Evolutionary conservation across 306 rosid species (phyloP), one percentile per base, ranked within the genome.

Genomic region (Casuarina cunninghamiana): DNA sequence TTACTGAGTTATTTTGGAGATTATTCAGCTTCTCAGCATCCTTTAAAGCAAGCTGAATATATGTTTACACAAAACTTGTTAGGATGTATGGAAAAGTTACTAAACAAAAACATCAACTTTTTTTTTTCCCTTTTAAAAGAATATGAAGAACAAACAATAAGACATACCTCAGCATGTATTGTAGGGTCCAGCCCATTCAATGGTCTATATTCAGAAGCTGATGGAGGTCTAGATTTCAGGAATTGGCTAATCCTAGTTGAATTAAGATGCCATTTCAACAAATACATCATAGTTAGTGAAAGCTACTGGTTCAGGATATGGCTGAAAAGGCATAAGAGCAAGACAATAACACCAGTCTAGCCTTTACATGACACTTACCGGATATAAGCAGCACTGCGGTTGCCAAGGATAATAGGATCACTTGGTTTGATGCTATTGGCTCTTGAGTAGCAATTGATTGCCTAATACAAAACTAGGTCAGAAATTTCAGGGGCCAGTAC

Each of bases 111-210:
- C 32, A 78, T 77, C 71, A 39, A 39, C 15, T 65, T 75, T 76
- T 72, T 66, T 62, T 74, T 57, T 65, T 75, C 74, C 74, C 69
- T 62, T 74, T 57, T 55, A 70, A 13, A 13, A 81, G 62, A 69
- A 77, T 19, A 63, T 63, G 73, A 81, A 45, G 70, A 77, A 21
- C 75, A 77, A 79, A 45, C 73, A 83, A 44, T 63, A 61, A 75
- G 71, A 79, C 84, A 78, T 91, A 91, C 99, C 83, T 93, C 96
- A 77, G 97, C 97, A 88, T 88, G 97, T 75, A 87, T 91, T 73
- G 97, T 90, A 80, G 99, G 97, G 84, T 95, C 99, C 86, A 95
- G 87, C 79, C 99, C 97, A 82, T 86, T 92, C 87, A 85, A 76
- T 61, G 99, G 94, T 77, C 78, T 91, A 80, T 80, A 78, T 86